phyloP scores from a whole-genome alignment of 441 rosid genomes.

The Macaranga tanarius region DNA sequence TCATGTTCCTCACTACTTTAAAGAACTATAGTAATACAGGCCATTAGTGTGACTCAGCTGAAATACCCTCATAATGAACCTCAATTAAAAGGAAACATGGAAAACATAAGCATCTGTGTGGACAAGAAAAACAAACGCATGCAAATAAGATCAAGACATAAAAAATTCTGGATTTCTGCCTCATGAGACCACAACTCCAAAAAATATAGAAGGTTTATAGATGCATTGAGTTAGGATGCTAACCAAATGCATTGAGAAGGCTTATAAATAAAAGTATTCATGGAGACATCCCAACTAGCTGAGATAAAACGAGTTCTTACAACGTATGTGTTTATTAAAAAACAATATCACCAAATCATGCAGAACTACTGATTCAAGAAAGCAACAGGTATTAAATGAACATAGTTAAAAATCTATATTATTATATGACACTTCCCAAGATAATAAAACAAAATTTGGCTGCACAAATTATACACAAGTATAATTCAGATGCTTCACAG shows the following conservation, averaged over 20 bases:
- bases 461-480: background rate
- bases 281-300: background rate
- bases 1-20: background rate
- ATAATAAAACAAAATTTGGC: background rate
- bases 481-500: background rate
- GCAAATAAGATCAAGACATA: background rate
- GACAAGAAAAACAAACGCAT: slow-evolving; percentile 6
- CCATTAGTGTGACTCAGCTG: background rate
- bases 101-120: background rate
- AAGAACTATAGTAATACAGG: background rate
- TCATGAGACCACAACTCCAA: background rate
- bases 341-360: background rate
- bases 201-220: background rate
- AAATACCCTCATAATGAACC: background rate
- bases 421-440: background rate
- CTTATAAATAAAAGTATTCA: background rate
- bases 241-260: too few relatives aligned
- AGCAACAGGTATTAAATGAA: background rate
- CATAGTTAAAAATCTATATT: too few relatives aligned
- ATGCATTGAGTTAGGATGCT: background rate
- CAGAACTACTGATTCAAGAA: background rate
- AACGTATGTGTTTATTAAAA: background rate
- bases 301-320: background rate
- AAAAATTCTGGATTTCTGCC: background rate
- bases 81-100: too few relatives aligned